These are phyloP conservation scores for Termitomyces sp. DNA, from an alignment of 768 basidiomycete genomes.

Conservation along the genomic window DNA sequence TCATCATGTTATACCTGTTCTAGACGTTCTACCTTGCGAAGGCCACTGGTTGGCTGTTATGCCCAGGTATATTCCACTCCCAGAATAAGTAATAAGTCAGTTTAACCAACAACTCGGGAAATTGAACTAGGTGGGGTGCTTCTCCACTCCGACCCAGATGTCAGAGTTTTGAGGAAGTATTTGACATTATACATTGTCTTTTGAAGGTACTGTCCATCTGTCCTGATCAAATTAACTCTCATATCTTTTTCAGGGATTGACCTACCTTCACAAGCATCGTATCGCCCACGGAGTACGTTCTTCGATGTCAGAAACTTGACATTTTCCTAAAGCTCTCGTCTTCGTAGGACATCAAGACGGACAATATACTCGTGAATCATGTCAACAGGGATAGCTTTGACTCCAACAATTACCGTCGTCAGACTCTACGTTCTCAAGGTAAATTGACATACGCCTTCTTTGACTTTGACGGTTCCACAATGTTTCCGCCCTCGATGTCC, in stretches of 20 bases:
- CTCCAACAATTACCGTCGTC: background rate
- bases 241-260: slow-evolving; percentile 8
- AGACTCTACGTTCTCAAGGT: background rate
- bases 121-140: background rate
- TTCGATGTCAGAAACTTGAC: background rate
- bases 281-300: background rate
- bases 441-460: slow-evolving; percentile 3
- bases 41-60: slow-evolving; percentile 25
- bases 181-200: slow-evolving; percentile 15
- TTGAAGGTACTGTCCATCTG: slow-evolving; percentile 9
- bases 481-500: slow-evolving; percentile 1
- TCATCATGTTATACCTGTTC: slow-evolving; percentile 18
- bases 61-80: slow-evolving; percentile 18
- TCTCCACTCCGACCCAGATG: background rate
- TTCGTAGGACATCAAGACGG: background rate
- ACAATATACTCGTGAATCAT: slow-evolving; percentile 3
- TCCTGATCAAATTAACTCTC: background rate
- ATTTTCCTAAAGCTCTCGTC: background rate
- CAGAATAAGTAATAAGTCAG: background rate
- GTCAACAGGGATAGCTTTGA: background rate
- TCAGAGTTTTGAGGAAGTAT: slow-evolving; percentile 1
- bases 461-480: slow-evolving; percentile 1
- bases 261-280: slow-evolving; percentile 15
- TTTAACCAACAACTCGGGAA: background rate
- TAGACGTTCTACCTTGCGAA: slow-evolving; percentile 16